phyloP scores from a whole-genome alignment of 441 rosid genomes.

The Rhodomyrtus psidioides region DNA sequence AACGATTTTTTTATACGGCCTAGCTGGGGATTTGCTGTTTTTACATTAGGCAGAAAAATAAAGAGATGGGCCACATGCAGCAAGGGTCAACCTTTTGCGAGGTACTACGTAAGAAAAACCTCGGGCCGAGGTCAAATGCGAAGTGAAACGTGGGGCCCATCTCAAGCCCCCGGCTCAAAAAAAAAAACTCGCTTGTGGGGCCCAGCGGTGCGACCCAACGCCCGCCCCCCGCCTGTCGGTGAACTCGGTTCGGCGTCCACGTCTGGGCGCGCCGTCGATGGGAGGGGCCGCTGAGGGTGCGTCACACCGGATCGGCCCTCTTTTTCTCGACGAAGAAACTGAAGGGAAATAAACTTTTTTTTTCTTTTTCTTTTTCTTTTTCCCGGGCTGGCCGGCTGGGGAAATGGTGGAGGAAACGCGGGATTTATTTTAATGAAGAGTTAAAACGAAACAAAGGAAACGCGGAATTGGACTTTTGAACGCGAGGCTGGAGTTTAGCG shows the following conservation, averaged over 20 bases:
- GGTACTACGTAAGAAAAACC: background rate
- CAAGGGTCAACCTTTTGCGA: background rate
- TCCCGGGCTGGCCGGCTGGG: no score
- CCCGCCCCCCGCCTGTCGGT: background rate
- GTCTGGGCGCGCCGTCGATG: background rate
- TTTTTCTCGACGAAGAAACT: background rate
- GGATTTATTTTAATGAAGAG: background rate
- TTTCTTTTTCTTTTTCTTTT: no score
- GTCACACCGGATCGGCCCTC: background rate
- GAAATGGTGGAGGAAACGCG: background rate
- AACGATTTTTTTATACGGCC: background rate
- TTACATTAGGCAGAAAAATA: background rate
- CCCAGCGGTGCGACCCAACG: background rate
- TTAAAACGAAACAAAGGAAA: background rate
- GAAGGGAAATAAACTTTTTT: no score
- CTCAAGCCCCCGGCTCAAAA: background rate
- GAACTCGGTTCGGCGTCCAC: background rate
- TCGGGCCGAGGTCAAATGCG: background rate
- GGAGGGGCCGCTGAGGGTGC: background rate
- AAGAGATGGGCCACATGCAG: background rate
- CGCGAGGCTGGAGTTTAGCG: background rate
- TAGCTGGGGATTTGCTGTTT: background rate
- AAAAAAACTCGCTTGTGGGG: background rate
- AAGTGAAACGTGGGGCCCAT: background rate
- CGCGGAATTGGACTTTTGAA: background rate